A percentile compares a stretch with the other conserved stretches of the same genome.
Evolutionary conservation across 805 yeast genomes (phyloP).

Genomic region (Metschnikowia colocasiae): DNA sequence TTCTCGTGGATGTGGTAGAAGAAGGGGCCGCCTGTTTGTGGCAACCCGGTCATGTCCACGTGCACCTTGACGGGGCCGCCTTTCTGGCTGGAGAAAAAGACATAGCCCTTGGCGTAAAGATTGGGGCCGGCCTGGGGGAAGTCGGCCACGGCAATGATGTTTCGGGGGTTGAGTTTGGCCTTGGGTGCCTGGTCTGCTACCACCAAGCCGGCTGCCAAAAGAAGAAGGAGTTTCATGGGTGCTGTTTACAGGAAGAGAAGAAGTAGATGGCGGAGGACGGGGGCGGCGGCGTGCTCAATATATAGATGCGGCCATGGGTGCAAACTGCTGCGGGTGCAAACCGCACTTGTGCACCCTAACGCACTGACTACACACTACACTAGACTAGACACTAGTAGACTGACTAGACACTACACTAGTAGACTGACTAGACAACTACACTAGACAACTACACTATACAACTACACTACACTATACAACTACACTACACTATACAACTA

Average conservation of each 20-base stretch:
- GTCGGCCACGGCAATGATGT: conserved; percentile 55
- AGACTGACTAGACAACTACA: too few relatives aligned
- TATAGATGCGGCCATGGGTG: conserved; percentile 6
- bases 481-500: too few relatives aligned
- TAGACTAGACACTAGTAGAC: too few relatives aligned
- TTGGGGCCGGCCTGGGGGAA: conserved; percentile 32
- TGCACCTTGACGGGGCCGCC: conserved; percentile 63
- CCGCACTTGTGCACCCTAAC: too few relatives aligned
- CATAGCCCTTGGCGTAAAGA: conserved; percentile 35
- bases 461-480: too few relatives aligned
- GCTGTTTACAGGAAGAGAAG: neutral
- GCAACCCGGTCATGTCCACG: conserved; percentile 68
- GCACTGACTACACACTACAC: too few relatives aligned
- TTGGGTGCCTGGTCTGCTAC: conserved; percentile 48
- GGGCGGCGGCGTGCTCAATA: too few relatives aligned
- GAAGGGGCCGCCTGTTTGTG: conserved; percentile 64
- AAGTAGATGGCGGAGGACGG: too few relatives aligned
- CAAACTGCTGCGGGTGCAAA: conserved; percentile 4
- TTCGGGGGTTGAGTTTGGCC: conserved; percentile 46
- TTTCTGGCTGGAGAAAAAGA: conserved; percentile 51
- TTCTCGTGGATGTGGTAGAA: conserved; percentile 63
- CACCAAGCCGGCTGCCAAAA: conserved; percentile 4
- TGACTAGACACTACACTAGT: too few relatives aligned
- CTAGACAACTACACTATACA: too few relatives aligned
- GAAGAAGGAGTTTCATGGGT: neutral